phyloP scores from a whole-genome alignment of 2,329 filamentous ascomycete species.

The Fusarium sp. region DNA sequence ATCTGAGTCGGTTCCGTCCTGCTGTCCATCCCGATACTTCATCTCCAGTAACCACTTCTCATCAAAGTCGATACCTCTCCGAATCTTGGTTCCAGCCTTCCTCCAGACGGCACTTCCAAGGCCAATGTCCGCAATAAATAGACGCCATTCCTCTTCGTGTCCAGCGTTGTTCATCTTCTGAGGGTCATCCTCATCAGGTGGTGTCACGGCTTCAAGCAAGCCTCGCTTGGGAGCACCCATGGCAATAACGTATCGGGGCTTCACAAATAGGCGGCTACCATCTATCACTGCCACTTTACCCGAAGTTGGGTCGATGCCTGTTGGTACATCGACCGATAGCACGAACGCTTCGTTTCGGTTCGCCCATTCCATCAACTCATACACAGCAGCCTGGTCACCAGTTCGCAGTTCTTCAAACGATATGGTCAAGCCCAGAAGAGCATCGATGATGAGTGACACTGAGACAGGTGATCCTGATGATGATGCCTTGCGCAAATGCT shows the following conservation, averaged over 20 bases:
- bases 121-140: slow-evolving; percentile 89
- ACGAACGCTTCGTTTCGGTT: slow-evolving; percentile 87
- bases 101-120: slow-evolving; percentile 85
- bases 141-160: slow-evolving; percentile 73
- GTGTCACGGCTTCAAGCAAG: slow-evolving; percentile 77
- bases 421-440: slow-evolving; percentile 84
- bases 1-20: slow-evolving; percentile 41
- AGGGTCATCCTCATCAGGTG: slow-evolving; percentile 52
- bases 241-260: slow-evolving; percentile 83
- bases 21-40: slow-evolving; percentile 54
- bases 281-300: slow-evolving; percentile 75
- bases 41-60: slow-evolving; percentile 85
- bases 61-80: slow-evolving; percentile 89
- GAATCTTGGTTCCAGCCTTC: slow-evolving; percentile 81
- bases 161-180: slow-evolving; percentile 43
- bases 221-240: slow-evolving; percentile 89
- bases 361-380: slow-evolving; percentile 92
- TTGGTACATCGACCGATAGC: slow-evolving; percentile 89
- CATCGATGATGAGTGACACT: slow-evolving; percentile 87
- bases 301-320: slow-evolving; percentile 82
- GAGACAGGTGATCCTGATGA: slow-evolving; percentile 56
- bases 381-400: slow-evolving; percentile 83
- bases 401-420: slow-evolving; percentile 89
- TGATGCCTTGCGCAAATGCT: slow-evolving; percentile 62
- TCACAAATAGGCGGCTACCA: slow-evolving; percentile 80